These are phyloP conservation scores for Tetrapyrgos nigripes DNA, from an alignment of 1,284 basidiomycete species.

Conservation along the genomic window DNA sequence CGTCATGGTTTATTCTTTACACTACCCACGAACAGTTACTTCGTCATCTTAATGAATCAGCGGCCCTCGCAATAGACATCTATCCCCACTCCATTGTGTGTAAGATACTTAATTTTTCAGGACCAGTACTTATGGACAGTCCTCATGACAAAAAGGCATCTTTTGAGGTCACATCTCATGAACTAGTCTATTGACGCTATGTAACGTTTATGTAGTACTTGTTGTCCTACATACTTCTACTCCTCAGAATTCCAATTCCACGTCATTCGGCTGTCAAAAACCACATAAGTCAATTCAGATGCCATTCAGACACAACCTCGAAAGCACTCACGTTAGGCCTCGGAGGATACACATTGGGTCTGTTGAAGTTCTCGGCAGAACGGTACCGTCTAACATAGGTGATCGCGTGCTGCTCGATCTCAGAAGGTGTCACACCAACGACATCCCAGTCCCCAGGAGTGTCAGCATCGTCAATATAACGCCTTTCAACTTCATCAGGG, in stretches of 20 bases:
- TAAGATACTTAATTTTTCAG: not conserved
- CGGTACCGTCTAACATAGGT: constrained; percentile 92
- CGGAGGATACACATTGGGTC: constrained; percentile 56
- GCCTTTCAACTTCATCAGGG: constrained; percentile 90
- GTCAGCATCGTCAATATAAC: constrained; percentile 86
- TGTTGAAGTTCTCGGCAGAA: constrained; percentile 65
- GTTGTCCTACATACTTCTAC: constrained; percentile 1
- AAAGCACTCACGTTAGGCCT: constrained; percentile 29
- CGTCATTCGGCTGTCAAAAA: constrained; percentile 5
- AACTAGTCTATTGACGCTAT: not conserved
- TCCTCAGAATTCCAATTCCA: constrained; percentile 8
- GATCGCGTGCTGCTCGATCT: constrained; percentile 91
- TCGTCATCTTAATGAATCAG: not conserved
- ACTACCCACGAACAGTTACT: not conserved
- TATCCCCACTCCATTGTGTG: constrained; percentile 2
- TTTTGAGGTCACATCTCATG: not conserved
- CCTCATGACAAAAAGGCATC: not conserved
- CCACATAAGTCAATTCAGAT: not conserved
- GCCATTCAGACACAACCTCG: constrained; percentile 10
- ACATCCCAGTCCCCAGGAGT: constrained; percentile 68
- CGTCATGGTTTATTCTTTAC: not conserved
- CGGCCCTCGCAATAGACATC: not conserved
- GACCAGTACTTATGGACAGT: not conserved
- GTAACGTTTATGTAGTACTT: not conserved
- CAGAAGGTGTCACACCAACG: constrained; percentile 76